Evolutionary conservation across 2,329 filamentous ascomycete genomes (phyloP), one percentile per base, ranked within the genome.

Genomic region (Colletotrichum sojae): DNA sequence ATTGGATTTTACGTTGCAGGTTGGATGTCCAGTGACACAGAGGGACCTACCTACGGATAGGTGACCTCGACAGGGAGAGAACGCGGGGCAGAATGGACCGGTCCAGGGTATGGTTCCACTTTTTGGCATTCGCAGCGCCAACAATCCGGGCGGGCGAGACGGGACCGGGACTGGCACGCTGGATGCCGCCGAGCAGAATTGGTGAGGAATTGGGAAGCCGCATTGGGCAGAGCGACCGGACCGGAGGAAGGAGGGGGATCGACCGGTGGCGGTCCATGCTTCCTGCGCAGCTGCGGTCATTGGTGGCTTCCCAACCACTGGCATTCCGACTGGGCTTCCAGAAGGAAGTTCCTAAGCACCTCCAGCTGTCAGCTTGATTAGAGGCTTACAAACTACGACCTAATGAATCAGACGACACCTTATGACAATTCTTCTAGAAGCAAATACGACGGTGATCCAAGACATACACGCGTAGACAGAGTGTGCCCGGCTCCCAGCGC

Each of bases 181-280:
- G 22, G 31, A 45, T 53, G 31, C 3, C 36, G 36, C 16, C 48
- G 46, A 49, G 55, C 43, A 15, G 25, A 54, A 31, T 45, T 62
- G 49, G 43, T 46, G 58, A 48, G 58, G 36, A 61, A 54, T 36
- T 36, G 31, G 31, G 31, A 36, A 36, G 31, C 31, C 10, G 10
- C 31, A 36, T 36, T 36, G 31, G 31, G 31, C 20, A 36, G 31
- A 36, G 4, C 31, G 31, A 36, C 31, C 31, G 31, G 31, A 36
- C 31, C 31, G 31, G 40, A 27, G 45, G 45, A 62, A 61, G 61
- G 54, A 54, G 61, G 66, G 66, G 55, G 55, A 69, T 69, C 66
- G 43, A 62, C 31, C 31, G 8, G 31, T 10, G 8, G 31, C 62
- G 55, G 66, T 56, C 66, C 61, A 66, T 65, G 66, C 31, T 36